Base-by-base conservation (phyloP, 139 green algal species). In the Chlamydomonas sp. region DNA sequence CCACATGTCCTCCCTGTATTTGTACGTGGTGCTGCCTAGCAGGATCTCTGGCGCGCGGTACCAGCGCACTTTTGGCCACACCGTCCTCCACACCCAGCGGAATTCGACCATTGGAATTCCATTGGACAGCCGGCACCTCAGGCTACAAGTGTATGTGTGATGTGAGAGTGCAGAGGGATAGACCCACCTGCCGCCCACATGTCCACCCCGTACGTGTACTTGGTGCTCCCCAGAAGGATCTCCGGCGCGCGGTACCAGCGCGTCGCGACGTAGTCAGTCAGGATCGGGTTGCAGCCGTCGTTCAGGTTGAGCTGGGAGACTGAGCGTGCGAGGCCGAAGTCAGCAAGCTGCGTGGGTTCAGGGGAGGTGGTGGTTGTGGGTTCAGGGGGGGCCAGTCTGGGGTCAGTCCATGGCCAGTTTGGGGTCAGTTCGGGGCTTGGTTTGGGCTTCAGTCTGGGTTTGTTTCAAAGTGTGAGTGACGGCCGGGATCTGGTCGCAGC, bases 241-340 rank as follows among this genome's bases (percentile, higher is more conserved):
- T 99, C 95, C 2, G 95, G 95, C 0, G 95, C 94, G 5, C 95
- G 80, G 79, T 97, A 96, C 92, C 90, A 96, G 13, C 67, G n/a
- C n/a, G 95, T 99, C n/a, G 95, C 95, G 34, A 99, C 95, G 73
- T 99, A 99, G 81, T 99, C 95, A 20, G 95, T 98, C 28, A 99
- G 84, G 59, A 97, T 83, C 26, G 85, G 83, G 71, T 79, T 88
- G 35, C 76, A 59, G 8, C 70, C 81, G 28, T 82, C 74, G 22
- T 69, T 47, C 5, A 79, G 67, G 30, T 90, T 84, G 5, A 90
- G 77, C 65, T 88, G 77, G 3, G 83, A 77, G 33, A 91, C 75
- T 10, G 83, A n/a, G n/a, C n/a, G n/a, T n/a, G n/a, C n/a, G n/a
- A n/a, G n/a, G n/a, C n/a, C n/a, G n/a, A n/a, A n/a, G n/a, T n/a